A percentile compares a stretch with the other conserved stretches of the same genome.
Conservation (phyloP, 352 stramenopile genomes). For the Globisporangium nunn region DNA sequence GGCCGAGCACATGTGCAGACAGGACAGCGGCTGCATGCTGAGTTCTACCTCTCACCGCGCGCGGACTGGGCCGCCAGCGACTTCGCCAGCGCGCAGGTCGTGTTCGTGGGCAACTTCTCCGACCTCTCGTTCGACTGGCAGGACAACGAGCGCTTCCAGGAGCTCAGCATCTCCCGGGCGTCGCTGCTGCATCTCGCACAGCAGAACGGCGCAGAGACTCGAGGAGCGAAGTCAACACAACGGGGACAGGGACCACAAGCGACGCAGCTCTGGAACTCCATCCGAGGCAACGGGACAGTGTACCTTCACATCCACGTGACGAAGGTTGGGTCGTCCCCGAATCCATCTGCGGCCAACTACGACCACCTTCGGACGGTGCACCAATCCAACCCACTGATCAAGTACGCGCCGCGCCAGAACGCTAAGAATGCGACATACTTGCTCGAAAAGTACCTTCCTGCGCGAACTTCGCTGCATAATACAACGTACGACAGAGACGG, state of each 20-base stretch:
- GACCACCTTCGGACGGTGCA: conserved; percentile 56
- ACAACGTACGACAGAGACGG: background rate
- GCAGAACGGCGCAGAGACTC: background rate
- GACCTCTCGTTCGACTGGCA: conserved; percentile 63
- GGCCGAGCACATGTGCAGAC: conserved; percentile 14
- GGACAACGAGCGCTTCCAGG: conserved; percentile 41
- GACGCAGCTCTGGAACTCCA: conserved; percentile 24
- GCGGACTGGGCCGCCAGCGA: conserved; percentile 35
- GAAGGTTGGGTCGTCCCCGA: conserved; percentile 33
- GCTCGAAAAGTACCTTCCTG: conserved; percentile 22
- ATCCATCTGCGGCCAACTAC: conserved; percentile 33
- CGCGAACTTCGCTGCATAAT: conserved; percentile 6
- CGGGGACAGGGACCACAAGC: background rate
- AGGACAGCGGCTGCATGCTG: conserved; percentile 42
- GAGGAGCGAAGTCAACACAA: background rate
- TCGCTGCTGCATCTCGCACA: conserved; percentile 15
- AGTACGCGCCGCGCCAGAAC: conserved; percentile 49
- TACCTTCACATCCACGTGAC: conserved; percentile 74
- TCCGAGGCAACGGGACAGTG: conserved; percentile 49
- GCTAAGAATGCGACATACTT: conserved; percentile 58
- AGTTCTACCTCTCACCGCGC: conserved; percentile 51
- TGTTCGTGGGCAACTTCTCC: conserved; percentile 41
- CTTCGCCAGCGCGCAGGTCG: conserved; percentile 29
- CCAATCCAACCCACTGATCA: conserved; percentile 52
- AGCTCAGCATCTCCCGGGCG: conserved; percentile 43